Evolutionary conservation across 1,139 yeast genomes (phyloP).

Genomic region (Suhomyces bokatorum): DNA sequence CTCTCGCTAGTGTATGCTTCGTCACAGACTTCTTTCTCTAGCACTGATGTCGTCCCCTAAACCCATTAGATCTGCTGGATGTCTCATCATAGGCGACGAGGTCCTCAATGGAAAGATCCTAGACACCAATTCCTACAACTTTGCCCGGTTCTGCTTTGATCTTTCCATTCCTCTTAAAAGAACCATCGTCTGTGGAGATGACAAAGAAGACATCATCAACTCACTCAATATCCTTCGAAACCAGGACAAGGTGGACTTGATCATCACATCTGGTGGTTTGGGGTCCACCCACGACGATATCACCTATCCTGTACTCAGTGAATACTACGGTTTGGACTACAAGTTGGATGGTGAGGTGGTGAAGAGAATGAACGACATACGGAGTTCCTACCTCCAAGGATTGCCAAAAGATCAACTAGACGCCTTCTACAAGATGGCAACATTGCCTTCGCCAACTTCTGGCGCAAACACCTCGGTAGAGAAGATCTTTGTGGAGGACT

Average conservation of each 20-base stretch:
- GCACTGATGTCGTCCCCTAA: background rate
- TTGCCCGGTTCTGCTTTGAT: constrained; percentile 69
- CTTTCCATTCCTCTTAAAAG: constrained; percentile 64
- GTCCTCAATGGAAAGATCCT: constrained; percentile 82
- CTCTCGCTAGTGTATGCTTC: background rate
- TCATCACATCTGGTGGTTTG: constrained; percentile 81
- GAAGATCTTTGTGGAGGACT: constrained; percentile 52
- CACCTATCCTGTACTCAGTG: constrained; percentile 71
- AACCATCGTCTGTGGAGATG: constrained; percentile 77
- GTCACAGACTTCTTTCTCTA: background rate
- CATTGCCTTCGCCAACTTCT: constrained; percentile 53
- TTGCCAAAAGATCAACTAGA: constrained; percentile 47
- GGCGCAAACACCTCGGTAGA: constrained; percentile 36
- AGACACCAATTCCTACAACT: constrained; percentile 73
- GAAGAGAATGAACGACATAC: constrained; percentile 55
- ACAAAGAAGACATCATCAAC: constrained; percentile 59
- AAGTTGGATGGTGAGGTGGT: constrained; percentile 58
- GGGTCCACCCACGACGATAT: constrained; percentile 93
- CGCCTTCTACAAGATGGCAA: constrained; percentile 78
- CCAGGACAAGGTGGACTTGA: constrained; percentile 57
- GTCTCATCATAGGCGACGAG: constrained; percentile 81
- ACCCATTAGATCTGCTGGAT: constrained; percentile 32
- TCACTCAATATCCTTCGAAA: constrained; percentile 47
- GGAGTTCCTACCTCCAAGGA: constrained; percentile 39
- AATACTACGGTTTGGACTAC: constrained; percentile 56